Percentiles rank a stretch among this genome's conserved stretches.
Evolutionary conservation across 2,329 filamentous ascomycete genomes (phyloP).

Genomic region (Cladobotryum mycophilum): DNA sequence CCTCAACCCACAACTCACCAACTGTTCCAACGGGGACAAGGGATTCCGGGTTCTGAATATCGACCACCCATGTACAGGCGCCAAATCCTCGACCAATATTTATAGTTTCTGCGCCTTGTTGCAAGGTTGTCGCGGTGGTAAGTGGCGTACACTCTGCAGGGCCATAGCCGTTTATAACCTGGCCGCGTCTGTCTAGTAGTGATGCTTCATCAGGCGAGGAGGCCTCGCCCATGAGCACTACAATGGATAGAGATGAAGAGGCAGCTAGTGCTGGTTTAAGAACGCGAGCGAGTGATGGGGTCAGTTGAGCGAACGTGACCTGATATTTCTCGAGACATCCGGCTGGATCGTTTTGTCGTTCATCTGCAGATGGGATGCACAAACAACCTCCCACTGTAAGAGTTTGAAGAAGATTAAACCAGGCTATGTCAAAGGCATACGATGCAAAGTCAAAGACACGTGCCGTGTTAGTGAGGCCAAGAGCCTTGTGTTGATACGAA

Average conservation of each 20-base stretch:
- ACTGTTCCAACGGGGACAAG: background rate
- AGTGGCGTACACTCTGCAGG: background rate
- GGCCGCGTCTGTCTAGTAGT: background rate
- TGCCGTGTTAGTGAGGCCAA: background rate
- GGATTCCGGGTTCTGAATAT: slow-evolving; percentile 3
- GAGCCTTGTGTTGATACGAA: too few species aligned
- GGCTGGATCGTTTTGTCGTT: slow-evolving; percentile 10
- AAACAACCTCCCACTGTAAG: slow-evolving; percentile 3
- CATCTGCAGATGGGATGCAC: slow-evolving; percentile 13
- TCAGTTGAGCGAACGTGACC: background rate
- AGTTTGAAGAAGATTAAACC: slow-evolving; percentile 5
- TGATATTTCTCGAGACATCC: background rate
- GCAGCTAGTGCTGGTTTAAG: background rate
- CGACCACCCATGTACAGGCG: slow-evolving; percentile 3
- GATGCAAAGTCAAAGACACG: slow-evolving; percentile 11
- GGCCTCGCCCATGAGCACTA: background rate
- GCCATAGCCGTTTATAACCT: background rate
- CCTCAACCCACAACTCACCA: slow-evolving; percentile 2
- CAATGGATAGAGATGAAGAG: background rate
- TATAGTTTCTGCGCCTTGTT: background rate
- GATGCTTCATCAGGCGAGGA: background rate
- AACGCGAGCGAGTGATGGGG: background rate
- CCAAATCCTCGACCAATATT: background rate
- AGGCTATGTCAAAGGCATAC: slow-evolving; percentile 13
- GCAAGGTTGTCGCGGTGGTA: too few species aligned